Evolutionary conservation across 2,329 filamentous ascomycete genomes (phyloP), one percentile per base, ranked within the genome.

Genomic region (Ceratocystis papillata): DNA sequence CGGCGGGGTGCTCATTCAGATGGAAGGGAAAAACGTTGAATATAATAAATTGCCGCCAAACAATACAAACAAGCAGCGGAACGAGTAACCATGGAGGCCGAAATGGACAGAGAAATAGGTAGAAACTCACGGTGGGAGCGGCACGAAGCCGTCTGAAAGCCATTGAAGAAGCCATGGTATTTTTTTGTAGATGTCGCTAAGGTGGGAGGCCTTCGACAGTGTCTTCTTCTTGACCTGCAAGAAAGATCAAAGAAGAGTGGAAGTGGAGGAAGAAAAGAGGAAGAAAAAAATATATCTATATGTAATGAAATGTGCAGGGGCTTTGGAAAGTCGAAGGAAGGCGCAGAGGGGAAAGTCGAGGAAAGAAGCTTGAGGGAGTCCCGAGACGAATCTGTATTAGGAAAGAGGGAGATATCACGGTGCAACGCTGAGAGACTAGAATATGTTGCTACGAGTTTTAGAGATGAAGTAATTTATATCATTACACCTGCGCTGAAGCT

Each of bases 71-170:
- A 33, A 33, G 25, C 15, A 20, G 28, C 28, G 28, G 12, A n/a
- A 37, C 20, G 69, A 68, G 46, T 68, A 65, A 28, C 50, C 67
- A 69, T 71, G 66, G 72, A 70, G 67, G 69, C 70, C 6, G 30
- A n/a, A 48, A 61, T 55, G 33, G 30, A 48, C 64, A 63, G 57
- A 60, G 37, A 62, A 59, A 62, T 59, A 8, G 20, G 20, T 41
- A 20, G 12, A 55, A 61, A 81, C 83, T 74, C 74, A 85, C 83
- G 72, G 81, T 76, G 77, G 82, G 77, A 74, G 78, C 78, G 73
- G 79, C 74, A 74, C 80, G 78, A 73, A 86, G 76, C 75, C 81
- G 82, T 76, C 83, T 82, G 80, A 85, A 78, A 74, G 82, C 82
- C 79, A 85, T 83, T 77, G 82, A 82, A 75, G 83, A 83, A 76